These are phyloP conservation scores for Puccinia brachypodii DNA, from an alignment of 1,284 basidiomycete species.

Conservation along the genomic window DNA sequence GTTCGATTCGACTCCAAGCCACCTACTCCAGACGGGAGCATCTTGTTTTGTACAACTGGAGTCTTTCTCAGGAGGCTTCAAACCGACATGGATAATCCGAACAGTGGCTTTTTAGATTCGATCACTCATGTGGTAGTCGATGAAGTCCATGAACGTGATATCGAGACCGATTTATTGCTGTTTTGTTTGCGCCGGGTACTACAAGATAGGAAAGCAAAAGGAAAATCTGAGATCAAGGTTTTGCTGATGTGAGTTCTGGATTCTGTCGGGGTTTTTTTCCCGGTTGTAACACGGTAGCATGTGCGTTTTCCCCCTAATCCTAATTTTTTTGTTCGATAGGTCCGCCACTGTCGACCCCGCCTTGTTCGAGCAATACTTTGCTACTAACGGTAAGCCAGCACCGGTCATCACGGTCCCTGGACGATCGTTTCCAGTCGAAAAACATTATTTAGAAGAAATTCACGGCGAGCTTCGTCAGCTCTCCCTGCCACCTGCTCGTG, in stretches of 20 bases:
- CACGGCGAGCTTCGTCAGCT: slow-evolving; percentile 62
- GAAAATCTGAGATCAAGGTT: slow-evolving; percentile 77
- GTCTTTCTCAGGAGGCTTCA: slow-evolving; percentile 87
- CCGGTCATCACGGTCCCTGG: slow-evolving; percentile 84
- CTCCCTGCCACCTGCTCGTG: slow-evolving; percentile 55
- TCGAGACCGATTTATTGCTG: slow-evolving; percentile 88
- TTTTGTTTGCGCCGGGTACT: slow-evolving; percentile 86
- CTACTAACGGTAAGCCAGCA: slow-evolving; percentile 64
- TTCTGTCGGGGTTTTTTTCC: too few species aligned
- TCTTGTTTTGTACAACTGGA: slow-evolving; percentile 93
- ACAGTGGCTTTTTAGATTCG: slow-evolving; percentile 66
- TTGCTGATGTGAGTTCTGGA: slow-evolving; percentile 73
- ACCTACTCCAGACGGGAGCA: slow-evolving; percentile 74
- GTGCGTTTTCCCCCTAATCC: neutral
- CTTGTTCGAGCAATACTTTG: slow-evolving; percentile 85
- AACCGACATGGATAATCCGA: slow-evolving; percentile 65
- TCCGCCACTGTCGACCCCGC: slow-evolving; percentile 90
- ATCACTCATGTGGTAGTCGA: slow-evolving; percentile 91
- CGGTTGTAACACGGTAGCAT: neutral
- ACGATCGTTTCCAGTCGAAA: slow-evolving; percentile 82
- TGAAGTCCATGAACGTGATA: slow-evolving; percentile 93
- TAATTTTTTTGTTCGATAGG: slow-evolving; percentile 37
- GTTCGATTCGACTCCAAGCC: slow-evolving; percentile 84
- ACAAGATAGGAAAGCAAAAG: slow-evolving; percentile 68
- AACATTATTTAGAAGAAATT: slow-evolving; percentile 79